Base-by-base conservation (phyloP, 192 early-diverging fungal genomes). In the Diversispora eburnea region DNA sequence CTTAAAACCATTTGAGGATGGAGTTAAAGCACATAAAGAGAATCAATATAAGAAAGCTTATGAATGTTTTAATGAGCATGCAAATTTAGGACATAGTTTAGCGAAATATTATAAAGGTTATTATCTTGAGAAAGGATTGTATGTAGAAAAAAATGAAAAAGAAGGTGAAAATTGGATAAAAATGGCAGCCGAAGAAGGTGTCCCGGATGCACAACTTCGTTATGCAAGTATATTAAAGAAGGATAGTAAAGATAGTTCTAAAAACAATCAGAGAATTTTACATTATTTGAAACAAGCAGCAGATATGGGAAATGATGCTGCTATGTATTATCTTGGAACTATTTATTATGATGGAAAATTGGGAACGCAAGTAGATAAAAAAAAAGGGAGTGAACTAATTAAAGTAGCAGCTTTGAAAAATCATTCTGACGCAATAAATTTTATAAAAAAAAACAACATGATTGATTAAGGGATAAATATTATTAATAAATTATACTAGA, bases 101-200 rank as follows among this genome's bases (percentile, higher is more conserved):
- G 70, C 70, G 10, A 72, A 52, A 72, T 72, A 72, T 60, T 72
- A 58, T 56, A 45, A 72, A 47, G 70, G 57, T 5, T 72, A 60
- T 47, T 72, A 72, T 61, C 48, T 72, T 12, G 46, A 13, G 41
- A 54, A 59, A 49, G 70, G 70, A 20, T 46, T 41, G 33, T 13
- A 9, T 48, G 70, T 20, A 7, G 42, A 4, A 48, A 72, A 72
- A 33, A 3, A 72, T 48, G 4, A 2, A 10, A 22, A 72, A 60
- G 19, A 42, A 22, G 70, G 57, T 17, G n/a, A 43, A 20, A 1
- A 13, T 13, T 33, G 46, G 2, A 61, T 72, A n/a, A 59, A 61
- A 60, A 5, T 49, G 49, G 55, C 70, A 4, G 70, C 70, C 3
- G 70, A 72, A n/a, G 45, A 72, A 47, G 70, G 58, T 60, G 19